These are phyloP conservation scores for Erysimum pusillum DNA, from an alignment of 441 rosid species.

Conservation along the genomic window DNA sequence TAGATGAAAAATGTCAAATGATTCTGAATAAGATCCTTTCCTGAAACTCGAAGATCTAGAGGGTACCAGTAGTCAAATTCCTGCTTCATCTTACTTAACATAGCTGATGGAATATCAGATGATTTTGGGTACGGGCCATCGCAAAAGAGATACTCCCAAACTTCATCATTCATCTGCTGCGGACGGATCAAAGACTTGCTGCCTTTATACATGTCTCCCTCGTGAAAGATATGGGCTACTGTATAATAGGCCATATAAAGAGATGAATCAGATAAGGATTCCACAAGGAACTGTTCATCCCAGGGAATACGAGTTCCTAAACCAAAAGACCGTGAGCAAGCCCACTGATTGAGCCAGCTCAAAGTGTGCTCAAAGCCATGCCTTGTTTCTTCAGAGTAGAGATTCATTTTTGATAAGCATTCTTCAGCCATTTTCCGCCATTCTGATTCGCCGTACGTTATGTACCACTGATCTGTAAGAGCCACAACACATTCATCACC, in stretches of 20 bases:
- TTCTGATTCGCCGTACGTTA: slow-evolving; percentile 86
- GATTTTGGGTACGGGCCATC: slow-evolving; percentile 73
- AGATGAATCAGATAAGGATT: slow-evolving; percentile 93
- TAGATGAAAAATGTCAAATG: slow-evolving; percentile 89
- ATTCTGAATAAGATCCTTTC: slow-evolving; percentile 96
- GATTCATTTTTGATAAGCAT: slow-evolving; percentile 81
- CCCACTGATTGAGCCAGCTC: slow-evolving; percentile 98
- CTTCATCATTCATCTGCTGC: slow-evolving; percentile 86
- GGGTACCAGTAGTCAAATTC: slow-evolving; percentile 98
- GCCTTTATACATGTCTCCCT: slow-evolving; percentile 80
- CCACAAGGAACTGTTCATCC: slow-evolving; percentile 91
- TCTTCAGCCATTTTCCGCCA: slow-evolving; percentile 85
- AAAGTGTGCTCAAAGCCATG: slow-evolving; percentile 91
- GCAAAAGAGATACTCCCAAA: slow-evolving; percentile 90
- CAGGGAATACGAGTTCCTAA: slow-evolving; percentile 96
- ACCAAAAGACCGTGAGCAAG: slow-evolving; percentile 96
- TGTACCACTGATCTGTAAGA: slow-evolving; percentile 97
- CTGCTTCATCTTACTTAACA: slow-evolving; percentile 85
- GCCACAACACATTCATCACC: slow-evolving; percentile 99
- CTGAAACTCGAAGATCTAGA: slow-evolving; percentile 93
- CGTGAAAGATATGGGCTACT: slow-evolving; percentile 81
- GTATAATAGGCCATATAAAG: slow-evolving; percentile 97
- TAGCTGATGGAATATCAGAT: slow-evolving; percentile 61
- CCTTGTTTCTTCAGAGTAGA: slow-evolving; percentile 82
- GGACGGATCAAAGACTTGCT: slow-evolving; percentile 59